These are phyloP conservation scores for Irpex lacteus DNA, from an alignment of 1,284 basidiomycete species.

Conservation along the genomic window DNA sequence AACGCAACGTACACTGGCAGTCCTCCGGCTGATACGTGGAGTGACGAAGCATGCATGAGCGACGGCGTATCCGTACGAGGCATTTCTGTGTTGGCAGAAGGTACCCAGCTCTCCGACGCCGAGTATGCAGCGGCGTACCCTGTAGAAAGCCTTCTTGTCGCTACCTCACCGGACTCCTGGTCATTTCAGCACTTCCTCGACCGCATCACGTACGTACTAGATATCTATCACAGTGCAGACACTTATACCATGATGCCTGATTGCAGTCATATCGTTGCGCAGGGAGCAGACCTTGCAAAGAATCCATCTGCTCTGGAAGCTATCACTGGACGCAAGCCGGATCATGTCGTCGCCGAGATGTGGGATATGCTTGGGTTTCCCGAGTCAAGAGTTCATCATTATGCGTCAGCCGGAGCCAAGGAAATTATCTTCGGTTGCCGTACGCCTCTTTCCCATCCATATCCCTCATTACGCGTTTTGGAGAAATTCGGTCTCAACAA, in stretches of 20 bases:
- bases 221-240: background rate
- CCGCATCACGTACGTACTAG: slow-evolving; percentile 8
- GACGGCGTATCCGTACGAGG: slow-evolving; percentile 6
- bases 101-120: slow-evolving; percentile 1
- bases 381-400: slow-evolving; percentile 1
- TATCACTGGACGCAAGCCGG: slow-evolving; percentile 3
- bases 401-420: slow-evolving; percentile 1
- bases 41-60: slow-evolving; percentile 10
- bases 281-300: background rate
- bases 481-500: slow-evolving; percentile 11
- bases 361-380: slow-evolving; percentile 10
- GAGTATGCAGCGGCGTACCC: slow-evolving; percentile 8
- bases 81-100: background rate
- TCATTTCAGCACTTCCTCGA: slow-evolving; percentile 15
- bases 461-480: slow-evolving; percentile 6
- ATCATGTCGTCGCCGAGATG: slow-evolving; percentile 2
- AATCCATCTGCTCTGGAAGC: background rate
- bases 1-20: slow-evolving; percentile 11
- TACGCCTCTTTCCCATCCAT: slow-evolving; percentile 11
- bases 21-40: slow-evolving; percentile 6
- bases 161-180: slow-evolving; percentile 12
- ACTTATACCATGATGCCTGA: background rate
- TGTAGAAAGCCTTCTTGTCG: slow-evolving; percentile 7
- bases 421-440: slow-evolving; percentile 10
- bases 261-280: slow-evolving; percentile 6